Conservation (phyloP, 2,329 filamentous ascomycete genomes). For the Colletotrichum destructivum region DNA sequence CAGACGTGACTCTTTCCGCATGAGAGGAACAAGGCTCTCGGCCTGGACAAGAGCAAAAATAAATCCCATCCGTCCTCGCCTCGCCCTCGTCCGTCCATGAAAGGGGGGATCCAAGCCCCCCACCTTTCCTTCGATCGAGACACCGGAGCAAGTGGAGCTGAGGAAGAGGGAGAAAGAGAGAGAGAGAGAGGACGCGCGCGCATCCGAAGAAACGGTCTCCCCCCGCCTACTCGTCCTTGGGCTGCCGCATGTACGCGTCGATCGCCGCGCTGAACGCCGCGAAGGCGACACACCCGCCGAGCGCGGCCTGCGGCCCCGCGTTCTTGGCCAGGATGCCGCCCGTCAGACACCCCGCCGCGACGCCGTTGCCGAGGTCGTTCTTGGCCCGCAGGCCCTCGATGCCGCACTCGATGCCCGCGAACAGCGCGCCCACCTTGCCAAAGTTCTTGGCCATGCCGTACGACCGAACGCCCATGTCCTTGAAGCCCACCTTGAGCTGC, state of each 20-base stretch:
- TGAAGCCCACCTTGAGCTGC: conserved; percentile 88
- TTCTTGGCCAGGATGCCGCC: conserved; percentile 89
- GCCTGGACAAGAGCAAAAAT: no score
- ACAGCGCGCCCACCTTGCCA: conserved; percentile 91
- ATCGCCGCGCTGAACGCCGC: conserved; percentile 94
- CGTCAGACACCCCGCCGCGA: conserved; percentile 90
- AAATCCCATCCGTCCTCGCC: no score
- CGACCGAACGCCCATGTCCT: conserved; percentile 92
- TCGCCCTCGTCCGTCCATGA: neutral
- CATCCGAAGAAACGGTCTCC: no score
- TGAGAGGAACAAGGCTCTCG: neutral
- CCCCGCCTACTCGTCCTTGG: conserved; percentile 67
- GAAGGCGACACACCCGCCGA: conserved; percentile 91
- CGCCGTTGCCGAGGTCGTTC: conserved; percentile 92
- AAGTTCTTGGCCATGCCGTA: conserved; percentile 94
- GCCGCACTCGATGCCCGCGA: conserved; percentile 93
- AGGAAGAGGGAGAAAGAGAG: no score
- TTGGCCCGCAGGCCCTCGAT: conserved; percentile 94
- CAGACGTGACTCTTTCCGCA: conserved; percentile 5
- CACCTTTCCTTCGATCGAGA: conserved; percentile 9
- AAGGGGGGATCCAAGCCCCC: neutral
- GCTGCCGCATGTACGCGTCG: conserved; percentile 90
- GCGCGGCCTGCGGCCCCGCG: conserved; percentile 90
- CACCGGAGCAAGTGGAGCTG: no score
- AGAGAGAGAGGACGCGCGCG: no score